Evolutionary conservation across 352 stramenopile genomes (phyloP).

Genomic region (Pythium dissimile): DNA sequence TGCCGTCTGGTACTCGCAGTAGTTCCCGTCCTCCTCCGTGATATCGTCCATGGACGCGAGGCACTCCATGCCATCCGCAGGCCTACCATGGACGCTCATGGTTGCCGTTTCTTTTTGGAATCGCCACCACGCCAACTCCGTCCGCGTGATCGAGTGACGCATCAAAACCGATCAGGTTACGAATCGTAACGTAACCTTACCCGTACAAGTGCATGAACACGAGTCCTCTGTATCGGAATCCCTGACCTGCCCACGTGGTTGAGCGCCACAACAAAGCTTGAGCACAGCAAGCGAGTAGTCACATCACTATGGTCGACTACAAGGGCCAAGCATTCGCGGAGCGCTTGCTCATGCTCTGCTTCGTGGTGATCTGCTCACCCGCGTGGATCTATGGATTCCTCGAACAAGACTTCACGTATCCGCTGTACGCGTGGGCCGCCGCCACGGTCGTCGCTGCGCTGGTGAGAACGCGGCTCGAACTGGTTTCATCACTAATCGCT

Average conservation of each 20-base stretch:
- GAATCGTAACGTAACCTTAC: background rate
- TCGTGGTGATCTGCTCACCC: conserved; percentile 70
- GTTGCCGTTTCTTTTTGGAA: conserved; percentile 1
- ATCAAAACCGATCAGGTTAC: too few species aligned
- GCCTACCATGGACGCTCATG: conserved; percentile 63
- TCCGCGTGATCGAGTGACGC: too few species aligned
- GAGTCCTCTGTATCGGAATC: too few species aligned
- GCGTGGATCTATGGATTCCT: conserved; percentile 84
- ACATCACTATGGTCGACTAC: conserved; percentile 76
- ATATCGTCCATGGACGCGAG: conserved; percentile 95
- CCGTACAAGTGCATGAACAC: too few species aligned
- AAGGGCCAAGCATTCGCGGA: conserved; percentile 76
- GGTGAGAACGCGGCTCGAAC: conserved; percentile 38
- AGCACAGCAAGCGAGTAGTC: background rate
- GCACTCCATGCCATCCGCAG: conserved; percentile 87
- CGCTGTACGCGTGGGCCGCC: conserved; percentile 64
- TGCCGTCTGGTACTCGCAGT: conserved; percentile 91
- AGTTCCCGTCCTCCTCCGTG: conserved; percentile 84
- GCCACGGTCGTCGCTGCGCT: conserved; percentile 56
- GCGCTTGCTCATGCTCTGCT: conserved; percentile 56
- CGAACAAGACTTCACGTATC: conserved; percentile 79
- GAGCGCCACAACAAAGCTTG: background rate
- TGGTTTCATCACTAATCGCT: too few species aligned
- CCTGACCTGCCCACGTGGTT: conserved; percentile 24
- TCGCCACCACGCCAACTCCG: background rate